phyloP scores from a whole-genome alignment of 805 yeast species.

The Kuraishia hungarica region DNA sequence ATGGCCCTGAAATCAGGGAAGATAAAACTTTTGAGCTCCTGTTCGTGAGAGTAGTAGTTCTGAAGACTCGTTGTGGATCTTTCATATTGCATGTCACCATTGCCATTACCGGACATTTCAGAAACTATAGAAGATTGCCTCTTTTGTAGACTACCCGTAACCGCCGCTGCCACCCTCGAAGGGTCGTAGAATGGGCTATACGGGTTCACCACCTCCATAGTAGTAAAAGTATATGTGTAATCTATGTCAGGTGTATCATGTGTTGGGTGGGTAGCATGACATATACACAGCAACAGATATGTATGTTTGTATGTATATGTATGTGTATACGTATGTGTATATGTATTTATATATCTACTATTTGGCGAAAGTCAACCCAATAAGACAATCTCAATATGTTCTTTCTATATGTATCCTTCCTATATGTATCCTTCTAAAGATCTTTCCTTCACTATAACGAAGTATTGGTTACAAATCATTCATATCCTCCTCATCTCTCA shows the following conservation, averaged over 20 bases:
- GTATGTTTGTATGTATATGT: too few species aligned
- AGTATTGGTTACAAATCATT: background rate
- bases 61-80: background rate
- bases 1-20: conserved; percentile 56
- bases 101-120: background rate
- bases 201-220: background rate
- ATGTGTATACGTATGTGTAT: too few species aligned
- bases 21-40: conserved; percentile 16
- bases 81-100: background rate
- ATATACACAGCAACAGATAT: too few species aligned
- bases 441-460: too few species aligned
- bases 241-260: background rate
- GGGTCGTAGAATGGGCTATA: background rate
- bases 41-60: background rate
- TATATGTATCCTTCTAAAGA: too few species aligned
- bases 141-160: background rate
- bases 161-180: background rate
- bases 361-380: too few species aligned
- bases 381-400: too few species aligned
- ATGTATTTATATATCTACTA: too few species aligned
- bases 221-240: background rate
- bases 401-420: too few species aligned
- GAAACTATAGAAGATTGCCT: background rate
- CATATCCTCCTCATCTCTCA: too few species aligned
- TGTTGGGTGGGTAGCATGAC: background rate